Base-by-base conservation (phyloP, 805 yeast genomes). In the Wickerhamomyces chambardii region DNA sequence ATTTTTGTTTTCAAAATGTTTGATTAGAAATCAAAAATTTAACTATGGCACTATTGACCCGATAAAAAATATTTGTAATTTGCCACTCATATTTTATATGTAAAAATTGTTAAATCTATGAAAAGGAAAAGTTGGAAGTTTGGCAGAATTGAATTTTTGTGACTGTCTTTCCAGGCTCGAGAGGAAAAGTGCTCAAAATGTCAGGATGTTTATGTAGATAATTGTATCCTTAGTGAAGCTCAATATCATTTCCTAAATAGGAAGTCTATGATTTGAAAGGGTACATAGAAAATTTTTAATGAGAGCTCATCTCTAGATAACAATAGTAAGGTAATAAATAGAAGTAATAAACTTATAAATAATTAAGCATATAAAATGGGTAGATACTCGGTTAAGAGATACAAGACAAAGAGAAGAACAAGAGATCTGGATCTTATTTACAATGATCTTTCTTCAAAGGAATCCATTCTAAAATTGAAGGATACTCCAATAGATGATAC, bases 401-500 rank as follows among this genome's bases (percentile, higher is more conserved):
- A 84, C 57, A 89, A 89, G 68, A 86, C 95, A 5, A 89, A 83
- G 59, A 77, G 95, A 70, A 76, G 86, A 69, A 75, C 80, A 2
- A 75, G 80, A 55, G 97, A 87, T 50, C 63, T 84, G 39, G 98
- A 92, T 53, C 73, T 79, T 50, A 81, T 92, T 40, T 75, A 81
- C 51, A 66, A 74, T 28, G 99, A 92, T 51, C 58, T 92, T 35
- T 63, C 80, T 3, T 59, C 76, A 4, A 66, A 71, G 28, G 82
- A 78, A 28, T 62, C 79, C n/a, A 79, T 86, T 36, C 58, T 68
- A 37, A 63, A 68, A 29, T 66, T 87, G 38, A 72, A 84, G 53
- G 78, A 83, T 54, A 97, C 90, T 59, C 83, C 85, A 5, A 58
- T 84, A 37, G 96, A 90, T 58, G 97, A 90, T 61, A 75, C 78